These are phyloP conservation scores for Trifolium dubium DNA, from an alignment of 306 rosid genomes.

Conservation along the genomic window DNA sequence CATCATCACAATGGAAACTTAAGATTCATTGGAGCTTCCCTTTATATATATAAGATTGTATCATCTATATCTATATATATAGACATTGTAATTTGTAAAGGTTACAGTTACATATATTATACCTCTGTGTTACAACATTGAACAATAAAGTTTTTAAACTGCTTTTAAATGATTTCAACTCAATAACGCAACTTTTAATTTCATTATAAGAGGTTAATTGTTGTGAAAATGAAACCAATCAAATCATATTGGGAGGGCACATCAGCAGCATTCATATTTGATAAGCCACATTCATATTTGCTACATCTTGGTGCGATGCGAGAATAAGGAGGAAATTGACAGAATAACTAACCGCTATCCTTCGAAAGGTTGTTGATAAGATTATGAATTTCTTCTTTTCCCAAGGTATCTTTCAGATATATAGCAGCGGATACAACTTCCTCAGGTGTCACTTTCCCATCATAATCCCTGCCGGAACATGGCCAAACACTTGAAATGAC, in stretches of 20 bases:
- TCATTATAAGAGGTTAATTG: neutral
- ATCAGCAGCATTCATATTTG: constrained; percentile 12
- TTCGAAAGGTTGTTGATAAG: constrained; percentile 78
- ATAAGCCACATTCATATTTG: constrained; percentile 20
- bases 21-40: too few relatives aligned
- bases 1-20: too few relatives aligned
- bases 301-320: constrained; percentile 1
- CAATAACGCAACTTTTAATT: neutral
- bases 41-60: too few relatives aligned
- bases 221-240: neutral
- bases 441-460: constrained; percentile 87
- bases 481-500: constrained; percentile 18
- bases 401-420: constrained; percentile 77
- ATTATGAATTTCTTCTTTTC: constrained; percentile 81
- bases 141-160: neutral
- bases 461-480: constrained; percentile 71
- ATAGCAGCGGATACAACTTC: constrained; percentile 83
- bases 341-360: constrained; percentile 60
- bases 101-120: neutral
- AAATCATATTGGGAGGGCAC: constrained; percentile 14
- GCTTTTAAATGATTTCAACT: constrained; percentile 3
- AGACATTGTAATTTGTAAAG: constrained; percentile 22
- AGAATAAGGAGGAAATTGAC: constrained; percentile 24
- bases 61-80: constrained; percentile 11
- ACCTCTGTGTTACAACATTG: neutral